Base-by-base conservation (phyloP, 768 basidiomycete genomes). In the Suillus americanus region DNA sequence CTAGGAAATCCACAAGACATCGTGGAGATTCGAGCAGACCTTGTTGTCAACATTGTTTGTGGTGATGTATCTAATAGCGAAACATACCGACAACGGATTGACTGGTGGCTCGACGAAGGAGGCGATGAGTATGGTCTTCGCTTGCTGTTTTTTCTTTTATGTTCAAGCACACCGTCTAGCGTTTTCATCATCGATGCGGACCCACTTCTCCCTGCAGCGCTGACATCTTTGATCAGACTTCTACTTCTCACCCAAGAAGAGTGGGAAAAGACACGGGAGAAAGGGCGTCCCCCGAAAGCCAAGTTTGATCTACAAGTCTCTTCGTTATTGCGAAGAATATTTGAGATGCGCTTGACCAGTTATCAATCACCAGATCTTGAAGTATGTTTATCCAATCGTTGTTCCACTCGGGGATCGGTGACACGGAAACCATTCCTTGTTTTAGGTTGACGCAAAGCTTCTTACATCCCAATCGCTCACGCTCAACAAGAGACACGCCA, bases 71-170 rank as follows among this genome's bases (percentile, higher is more conserved):
- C 70, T 48, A 25, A 62, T 16, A 56, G 8, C 18, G 62, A 68
- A 5, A 59, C 40, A 28, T 18, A 41, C 8, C 78, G 83, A 67
- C 86, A 87, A 68, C 84, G 94, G 45, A 89, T 97, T 10, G 93
- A 98, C 65, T 97, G 92, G 89, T 95, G 95, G 92, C 79, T 99
- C 14, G 94, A 97, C 67, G 85, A 89, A 72, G 92, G 90, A 3
- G 90, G 90, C 23, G 95, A 97, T 67, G 95, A 97, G 95, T 95
- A 72, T 67, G 88, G 80, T 37, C 59, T 43, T 35, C 13, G 23
- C 28, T 45, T 1, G 4, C 50, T 38, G 6, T 7, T 5, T 12
- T 60, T 45, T 48, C 35, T 3, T 7, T 62, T 28, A 14, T 46
- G 18, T 7, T 62, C 45, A 65, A 64, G 13, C 35, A 14, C 25